Evolutionary conservation across 768 basidiomycete species (phyloP).

Genomic region (Lactarius trivialis): DNA sequence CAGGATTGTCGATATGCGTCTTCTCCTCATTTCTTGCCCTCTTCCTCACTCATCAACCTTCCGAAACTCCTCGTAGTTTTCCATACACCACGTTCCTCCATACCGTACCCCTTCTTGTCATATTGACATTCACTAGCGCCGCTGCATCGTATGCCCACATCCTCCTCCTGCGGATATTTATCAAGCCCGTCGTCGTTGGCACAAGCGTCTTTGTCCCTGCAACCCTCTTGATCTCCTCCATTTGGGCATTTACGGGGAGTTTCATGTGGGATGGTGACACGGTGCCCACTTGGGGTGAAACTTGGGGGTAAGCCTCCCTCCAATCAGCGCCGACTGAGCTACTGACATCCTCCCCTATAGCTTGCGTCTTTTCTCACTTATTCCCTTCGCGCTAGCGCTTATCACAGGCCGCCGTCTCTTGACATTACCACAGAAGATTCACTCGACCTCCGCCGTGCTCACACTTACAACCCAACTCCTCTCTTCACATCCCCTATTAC

Average conservation of each 20-base stretch:
- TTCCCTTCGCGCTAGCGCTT: constrained; percentile 64
- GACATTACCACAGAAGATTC: constrained; percentile 63
- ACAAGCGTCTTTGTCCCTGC: constrained; percentile 73
- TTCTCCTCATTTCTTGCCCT: constrained; percentile 61
- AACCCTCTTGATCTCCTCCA: constrained; percentile 62
- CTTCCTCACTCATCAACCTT: constrained; percentile 47
- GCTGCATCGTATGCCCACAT: constrained; percentile 67
- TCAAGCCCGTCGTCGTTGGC: constrained; percentile 74
- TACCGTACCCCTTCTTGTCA: constrained; percentile 69
- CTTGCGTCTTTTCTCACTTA: constrained; percentile 69
- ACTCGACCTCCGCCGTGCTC: constrained; percentile 52
- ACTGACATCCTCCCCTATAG: constrained; percentile 30
- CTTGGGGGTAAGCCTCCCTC: constrained; percentile 58
- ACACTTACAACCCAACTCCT: constrained; percentile 64
- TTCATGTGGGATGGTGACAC: constrained; percentile 52
- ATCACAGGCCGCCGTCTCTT: constrained; percentile 67
- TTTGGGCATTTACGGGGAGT: constrained; percentile 80
- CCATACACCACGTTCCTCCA: constrained; percentile 71
- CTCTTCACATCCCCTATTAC: constrained; percentile 64
- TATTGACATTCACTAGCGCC: constrained; percentile 66
- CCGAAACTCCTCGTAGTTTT: constrained; percentile 28
- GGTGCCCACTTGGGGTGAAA: constrained; percentile 77
- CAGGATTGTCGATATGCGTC: constrained; percentile 51
- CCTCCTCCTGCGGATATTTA: constrained; percentile 70
- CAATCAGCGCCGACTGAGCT: not conserved